Base-by-base conservation (phyloP, 1,139 yeast genomes). In the Lodderomyces parapsilosis region DNA sequence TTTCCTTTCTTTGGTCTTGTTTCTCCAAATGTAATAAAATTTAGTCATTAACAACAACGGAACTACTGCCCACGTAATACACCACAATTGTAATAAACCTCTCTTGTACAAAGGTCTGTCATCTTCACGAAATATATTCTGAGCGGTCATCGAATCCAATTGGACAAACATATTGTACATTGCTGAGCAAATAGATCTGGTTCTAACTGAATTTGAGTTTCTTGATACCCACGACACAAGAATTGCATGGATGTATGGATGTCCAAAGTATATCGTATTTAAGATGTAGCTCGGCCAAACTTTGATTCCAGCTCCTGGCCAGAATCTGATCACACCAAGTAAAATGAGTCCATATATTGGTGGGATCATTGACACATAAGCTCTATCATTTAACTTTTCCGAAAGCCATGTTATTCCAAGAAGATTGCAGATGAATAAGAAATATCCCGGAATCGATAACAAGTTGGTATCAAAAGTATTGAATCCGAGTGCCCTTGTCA, bases 141-240 rank as follows among this genome's bases (percentile, higher is more conserved):
- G 64, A 2, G 76, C 64, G 8, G 75, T 65, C 42, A 83, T 76
- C 36, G 65, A 59, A 1, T 83, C 83, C 1, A 76, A 58, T 57
- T 83, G 89, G 1, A 78, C 81, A 50, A 69, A 69, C 66, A 83
- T 81, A 54, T 83, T 84, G 57, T 80, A 81, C 30, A 82, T 47
- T 0, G 90, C 82, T 2, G 53, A 43, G 11, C 81, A 70, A 9
- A 83, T 75, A 0, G 88, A 76, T 52, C 90, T 66, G 6, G 78
- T 67, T 37, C 81, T 63, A 19, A 83, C 81, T 23, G 83, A 70
- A 49, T 80, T 79, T 10, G 87, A 71, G 51, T 82, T 83, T 41
- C 78, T 62, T 1, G 86, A 80, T 41, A 77, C 73, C 83, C 86
- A 80, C 4, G 81, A 65, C 37, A 81, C 82, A 51, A 75, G 65